Conservation (phyloP, 2,329 filamentous ascomycete species). For the Amphichorda felina region DNA sequence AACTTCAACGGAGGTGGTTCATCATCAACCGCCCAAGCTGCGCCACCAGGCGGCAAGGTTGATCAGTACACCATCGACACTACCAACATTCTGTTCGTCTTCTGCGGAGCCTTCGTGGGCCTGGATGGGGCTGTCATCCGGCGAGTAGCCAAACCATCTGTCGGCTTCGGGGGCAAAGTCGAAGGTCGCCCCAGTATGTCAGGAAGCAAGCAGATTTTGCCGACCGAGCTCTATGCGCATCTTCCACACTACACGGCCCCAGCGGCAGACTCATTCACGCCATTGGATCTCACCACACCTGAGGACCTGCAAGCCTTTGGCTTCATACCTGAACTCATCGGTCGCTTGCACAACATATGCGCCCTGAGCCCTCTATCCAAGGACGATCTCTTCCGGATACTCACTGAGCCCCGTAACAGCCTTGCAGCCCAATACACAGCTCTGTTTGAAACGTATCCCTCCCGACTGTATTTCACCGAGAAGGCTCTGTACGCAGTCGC, state of each 20-base stretch:
- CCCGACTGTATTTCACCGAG: slow-evolving; percentile 72
- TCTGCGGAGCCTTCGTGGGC: slow-evolving; percentile 89
- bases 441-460: slow-evolving; percentile 70
- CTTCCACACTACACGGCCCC: slow-evolving; percentile 39
- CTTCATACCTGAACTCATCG: slow-evolving; percentile 90
- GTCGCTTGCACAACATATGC: slow-evolving; percentile 84
- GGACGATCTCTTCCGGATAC: slow-evolving; percentile 64
- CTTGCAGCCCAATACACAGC: slow-evolving; percentile 81
- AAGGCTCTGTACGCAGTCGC: slow-evolving; percentile 75
- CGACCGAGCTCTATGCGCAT: slow-evolving; percentile 46
- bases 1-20: slow-evolving; percentile 35
- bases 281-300: slow-evolving; percentile 62
- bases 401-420: slow-evolving; percentile 86
- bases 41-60: slow-evolving; percentile 36
- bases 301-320: slow-evolving; percentile 74
- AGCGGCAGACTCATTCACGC: slow-evolving; percentile 32
- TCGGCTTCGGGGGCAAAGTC: slow-evolving; percentile 84
- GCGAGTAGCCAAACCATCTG: slow-evolving; percentile 72
- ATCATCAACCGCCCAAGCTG: slow-evolving; percentile 27
- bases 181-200: slow-evolving; percentile 40
- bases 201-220: slow-evolving; percentile 45
- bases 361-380: slow-evolving; percentile 66
- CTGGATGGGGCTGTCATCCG: slow-evolving; percentile 79
- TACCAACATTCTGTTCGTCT: slow-evolving; percentile 94
- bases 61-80: slow-evolving; percentile 72